Percentiles rank a stretch among this genome's conserved stretches.
phyloP scores from a whole-genome alignment of 2,329 filamentous ascomycete species.

The Verticillium nubilum region DNA sequence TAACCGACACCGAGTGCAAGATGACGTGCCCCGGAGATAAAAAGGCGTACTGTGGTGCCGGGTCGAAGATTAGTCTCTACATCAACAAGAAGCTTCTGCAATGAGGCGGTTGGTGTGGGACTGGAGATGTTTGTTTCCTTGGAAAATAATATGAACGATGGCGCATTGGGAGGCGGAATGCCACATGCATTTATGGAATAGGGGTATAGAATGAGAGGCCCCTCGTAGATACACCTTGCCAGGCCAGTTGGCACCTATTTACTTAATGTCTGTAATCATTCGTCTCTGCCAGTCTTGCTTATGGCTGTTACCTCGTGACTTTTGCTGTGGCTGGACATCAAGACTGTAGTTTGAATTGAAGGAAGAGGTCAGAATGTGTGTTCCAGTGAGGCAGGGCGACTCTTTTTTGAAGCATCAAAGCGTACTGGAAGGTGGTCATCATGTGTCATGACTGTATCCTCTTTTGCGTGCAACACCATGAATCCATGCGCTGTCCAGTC shows the following conservation, averaged over 20 bases:
- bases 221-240: neutral
- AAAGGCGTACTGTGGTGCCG: conserved; percentile 23
- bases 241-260: neutral
- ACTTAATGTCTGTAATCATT: neutral
- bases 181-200: neutral
- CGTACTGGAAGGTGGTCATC: too few species aligned
- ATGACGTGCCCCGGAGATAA: conserved; percentile 27
- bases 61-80: conserved; percentile 23
- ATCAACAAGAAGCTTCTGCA: conserved; percentile 6
- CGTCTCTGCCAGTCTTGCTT: neutral
- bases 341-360: too few species aligned
- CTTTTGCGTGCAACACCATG: too few species aligned
- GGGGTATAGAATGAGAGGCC: neutral
- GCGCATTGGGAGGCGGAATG: neutral
- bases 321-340: neutral
- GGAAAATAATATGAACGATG: neutral
- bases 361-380: too few species aligned
- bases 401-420: too few species aligned
- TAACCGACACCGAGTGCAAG: conserved; percentile 23
- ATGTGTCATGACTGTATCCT: too few species aligned
- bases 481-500: too few species aligned
- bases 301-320: too few species aligned
- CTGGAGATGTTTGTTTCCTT: neutral
- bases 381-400: too few species aligned
- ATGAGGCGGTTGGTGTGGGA: neutral